Evolutionary conservation across 768 basidiomycete genomes (phyloP), one percentile per base, ranked within the genome.

Genomic region (Auriscalpium orientale): DNA sequence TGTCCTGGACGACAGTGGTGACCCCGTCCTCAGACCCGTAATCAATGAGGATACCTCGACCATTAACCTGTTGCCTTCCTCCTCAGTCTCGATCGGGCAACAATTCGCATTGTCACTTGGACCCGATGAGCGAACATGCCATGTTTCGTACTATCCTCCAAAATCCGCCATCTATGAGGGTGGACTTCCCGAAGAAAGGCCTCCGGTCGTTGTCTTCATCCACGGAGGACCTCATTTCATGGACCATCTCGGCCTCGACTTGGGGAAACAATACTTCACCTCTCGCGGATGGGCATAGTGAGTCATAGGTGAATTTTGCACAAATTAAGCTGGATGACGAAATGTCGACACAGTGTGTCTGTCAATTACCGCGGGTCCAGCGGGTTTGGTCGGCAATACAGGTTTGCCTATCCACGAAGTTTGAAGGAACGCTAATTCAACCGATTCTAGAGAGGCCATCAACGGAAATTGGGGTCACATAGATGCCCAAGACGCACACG

Each of bases 281-380:
- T 80, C 79, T 33, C 76, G 85, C 7, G 85, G 87, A 33, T 89
- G 79, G 71, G 85, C 78, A 21, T 87, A 84, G 87, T 86, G 60
- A 53, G 73, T 56, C 3, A 16, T 54, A 10, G 16, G 15, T 15
- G 40, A 13, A 43, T 2, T 43, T 40, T 4, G 28, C 28, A 28
- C 22, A 28, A 28, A 28, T 28, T 7, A 28, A 28, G 28, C 2
- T 7, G 28, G 28, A 28, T 28, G 28, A 28, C 28, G 28, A 2
- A 5, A 28, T 2, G 4, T 28, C 28, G 28, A 28, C 44, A 51
- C 55, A 82, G 85, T 79, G 62, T 87, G 45, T 84, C 85, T 53
- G 86, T 91, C 46, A 86, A 91, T 62, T 85, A 89, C 56, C 79
- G 87, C 1, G 90, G 89, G 1, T 87, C 85, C 1, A 81, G 82